Percentiles rank a stretch among this genome's conserved stretches.
These are phyloP conservation scores for Heliamphora pulchella DNA, from an alignment of 179 eudicot species.

Conservation along the genomic window DNA sequence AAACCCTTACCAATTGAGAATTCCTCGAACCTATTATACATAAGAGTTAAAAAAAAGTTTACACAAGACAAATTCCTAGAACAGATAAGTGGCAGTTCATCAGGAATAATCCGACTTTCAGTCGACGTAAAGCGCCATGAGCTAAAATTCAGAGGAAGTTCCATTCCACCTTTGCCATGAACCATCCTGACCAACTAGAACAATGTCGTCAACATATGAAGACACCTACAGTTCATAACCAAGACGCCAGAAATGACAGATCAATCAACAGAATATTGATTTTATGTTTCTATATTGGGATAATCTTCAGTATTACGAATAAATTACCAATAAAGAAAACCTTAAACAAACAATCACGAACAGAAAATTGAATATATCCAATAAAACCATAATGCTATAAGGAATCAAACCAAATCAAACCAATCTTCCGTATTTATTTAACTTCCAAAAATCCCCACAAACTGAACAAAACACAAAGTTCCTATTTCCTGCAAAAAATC, in stretches of 20 bases:
- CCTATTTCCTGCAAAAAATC: neutral
- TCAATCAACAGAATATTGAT: neutral
- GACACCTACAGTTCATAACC: neutral
- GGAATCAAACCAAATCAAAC: neutral
- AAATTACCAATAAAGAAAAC: neutral
- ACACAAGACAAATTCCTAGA: neutral
- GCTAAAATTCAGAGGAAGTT: neutral
- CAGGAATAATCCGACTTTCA: neutral
- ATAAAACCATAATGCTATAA: neutral
- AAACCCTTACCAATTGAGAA: neutral
- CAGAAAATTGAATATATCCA: neutral
- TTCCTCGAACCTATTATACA: neutral
- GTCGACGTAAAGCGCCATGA: neutral
- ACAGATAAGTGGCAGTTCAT: neutral
- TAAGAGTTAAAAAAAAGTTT: neutral
- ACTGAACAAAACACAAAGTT: neutral
- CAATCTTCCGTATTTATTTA: neutral
- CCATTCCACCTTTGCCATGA: neutral
- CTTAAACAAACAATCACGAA: neutral
- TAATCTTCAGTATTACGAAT: neutral
- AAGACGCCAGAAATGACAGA: neutral
- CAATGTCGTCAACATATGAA: neutral
- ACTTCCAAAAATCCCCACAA: slow-evolving; percentile 5
- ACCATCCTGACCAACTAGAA: neutral
- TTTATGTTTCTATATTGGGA: neutral